A percentile compares a stretch with the other conserved stretches of the same genome.
phyloP scores from a whole-genome alignment of 1,284 basidiomycete species.

The Melampsora americana region DNA sequence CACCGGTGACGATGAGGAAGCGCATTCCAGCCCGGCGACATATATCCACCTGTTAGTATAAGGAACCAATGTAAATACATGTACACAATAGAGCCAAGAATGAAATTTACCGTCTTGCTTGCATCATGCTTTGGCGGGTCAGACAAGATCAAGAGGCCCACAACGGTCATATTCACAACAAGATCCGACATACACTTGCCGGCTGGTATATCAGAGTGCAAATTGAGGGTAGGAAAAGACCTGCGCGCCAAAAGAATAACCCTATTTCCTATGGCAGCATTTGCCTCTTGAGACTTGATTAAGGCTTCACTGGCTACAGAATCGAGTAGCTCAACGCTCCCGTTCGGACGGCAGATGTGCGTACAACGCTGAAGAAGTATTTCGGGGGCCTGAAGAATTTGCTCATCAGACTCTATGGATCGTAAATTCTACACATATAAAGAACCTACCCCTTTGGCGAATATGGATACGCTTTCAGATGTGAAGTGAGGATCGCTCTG shows the following conservation, averaged over 20 bases:
- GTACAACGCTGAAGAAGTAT: constrained; percentile 48
- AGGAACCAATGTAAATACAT: no score
- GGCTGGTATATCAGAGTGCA: constrained; percentile 52
- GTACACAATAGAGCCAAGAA: constrained; percentile 48
- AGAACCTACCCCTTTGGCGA: constrained; percentile 38
- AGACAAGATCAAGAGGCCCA: constrained; percentile 65
- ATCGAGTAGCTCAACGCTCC: constrained; percentile 55
- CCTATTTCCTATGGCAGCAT: constrained; percentile 64
- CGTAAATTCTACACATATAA: constrained; percentile 47
- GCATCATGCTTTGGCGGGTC: constrained; percentile 66
- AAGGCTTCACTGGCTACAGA: constrained; percentile 52
- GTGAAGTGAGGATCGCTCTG: no score
- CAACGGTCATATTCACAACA: constrained; percentile 59
- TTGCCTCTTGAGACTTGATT: constrained; percentile 57
- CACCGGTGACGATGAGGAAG: constrained; percentile 69
- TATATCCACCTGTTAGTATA: no score
- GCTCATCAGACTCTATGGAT: no score
- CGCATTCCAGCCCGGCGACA: constrained; percentile 62
- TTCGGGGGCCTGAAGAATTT: constrained; percentile 47
- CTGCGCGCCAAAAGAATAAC: constrained; percentile 60
- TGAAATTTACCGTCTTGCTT: constrained; percentile 59
- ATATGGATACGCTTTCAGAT: background rate
- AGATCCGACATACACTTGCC: constrained; percentile 38
- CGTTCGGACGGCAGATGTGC: constrained; percentile 48
- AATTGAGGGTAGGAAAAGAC: constrained; percentile 48